Evolutionary conservation across 2,329 filamentous ascomycete species (phyloP), one percentile per base, ranked within the genome.

Genomic region (Fusarium chaquense): DNA sequence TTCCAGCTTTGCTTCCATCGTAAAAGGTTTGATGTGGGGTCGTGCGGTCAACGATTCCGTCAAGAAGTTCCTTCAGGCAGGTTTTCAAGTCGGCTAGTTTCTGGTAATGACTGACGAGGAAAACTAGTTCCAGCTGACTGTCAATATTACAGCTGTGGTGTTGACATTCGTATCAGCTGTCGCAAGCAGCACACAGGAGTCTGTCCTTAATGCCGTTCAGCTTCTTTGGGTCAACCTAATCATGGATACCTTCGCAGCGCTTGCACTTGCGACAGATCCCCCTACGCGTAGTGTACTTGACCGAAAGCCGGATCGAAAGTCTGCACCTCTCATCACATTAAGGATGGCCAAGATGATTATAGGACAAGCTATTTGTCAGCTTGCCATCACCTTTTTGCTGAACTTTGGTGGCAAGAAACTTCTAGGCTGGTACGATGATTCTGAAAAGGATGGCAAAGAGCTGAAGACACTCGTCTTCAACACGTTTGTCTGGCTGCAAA

Each of bases 401-500:
- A 85, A 92, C 77, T 91, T 91, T 68, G 87, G 84, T 4, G 89
- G 88, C 5, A 80, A 81, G 52, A 76, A 79, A 15, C 86, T 91
- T 44, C 81, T 91, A 16, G 79, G 82, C 16, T 70, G 66, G 67
- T 75, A 90, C 72, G 58, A 65, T 32, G 40, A 70, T 43, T 65
- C 62, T 10, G 71, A 73, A 36, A 52, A 65, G 26, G 65, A 72
- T 16, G 41, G 43, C 4, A 65, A 73, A 44, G 69, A 86, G 69
- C 80, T 89, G 35, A 82, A 87, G 67, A 90, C 89, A 1, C 82
- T 90, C 60, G 85, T 91, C 47, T 91, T 91, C 81, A 91, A 91
- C 78, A 88, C 86, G 0, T 91, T 90, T 71, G 89, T 91, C 4
- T 91, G 89, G 89, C 88, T 91, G 83, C 89, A 91, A 73, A 90